Conservation (phyloP, 768 basidiomycete genomes). For the Grammothele lineata region DNA sequence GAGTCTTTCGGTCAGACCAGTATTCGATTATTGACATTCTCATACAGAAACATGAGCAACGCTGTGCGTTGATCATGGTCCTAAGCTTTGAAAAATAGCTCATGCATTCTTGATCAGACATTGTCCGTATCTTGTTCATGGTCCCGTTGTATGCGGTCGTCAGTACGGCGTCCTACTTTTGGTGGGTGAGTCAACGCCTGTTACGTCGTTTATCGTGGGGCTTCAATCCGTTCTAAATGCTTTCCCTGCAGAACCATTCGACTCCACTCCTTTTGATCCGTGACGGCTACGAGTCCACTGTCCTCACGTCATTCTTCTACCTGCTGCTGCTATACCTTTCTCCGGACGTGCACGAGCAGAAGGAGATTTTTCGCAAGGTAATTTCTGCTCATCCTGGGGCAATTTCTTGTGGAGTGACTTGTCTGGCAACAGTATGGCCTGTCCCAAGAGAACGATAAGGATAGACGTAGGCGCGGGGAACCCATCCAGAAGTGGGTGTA, state of each 20-base stretch:
- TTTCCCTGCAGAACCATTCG: constrained; percentile 62
- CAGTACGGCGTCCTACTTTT: constrained; percentile 64
- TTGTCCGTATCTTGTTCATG: constrained; percentile 73
- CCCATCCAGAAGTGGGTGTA: constrained; percentile 60
- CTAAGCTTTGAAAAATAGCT: not conserved
- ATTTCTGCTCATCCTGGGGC: no score
- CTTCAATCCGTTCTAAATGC: not conserved
- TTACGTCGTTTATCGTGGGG: no score
- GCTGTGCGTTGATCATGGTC: constrained; percentile 41
- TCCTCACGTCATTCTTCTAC: constrained; percentile 76
- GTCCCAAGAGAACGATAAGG: constrained; percentile 50
- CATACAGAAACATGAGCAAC: constrained; percentile 62
- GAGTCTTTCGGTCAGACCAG: not conserved
- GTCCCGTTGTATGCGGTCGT: constrained; percentile 71
- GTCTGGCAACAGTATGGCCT: constrained; percentile 36
- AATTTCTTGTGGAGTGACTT: not conserved
- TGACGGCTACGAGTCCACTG: constrained; percentile 73
- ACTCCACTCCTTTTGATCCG: constrained; percentile 66
- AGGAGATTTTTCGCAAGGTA: constrained; percentile 49
- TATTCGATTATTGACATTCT: not conserved
- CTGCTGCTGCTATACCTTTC: constrained; percentile 69
- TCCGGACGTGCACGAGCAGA: constrained; percentile 56
- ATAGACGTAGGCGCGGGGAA: constrained; percentile 39
- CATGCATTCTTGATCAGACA: constrained; percentile 37
- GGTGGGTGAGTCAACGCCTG: constrained; percentile 53